phyloP scores from a whole-genome alignment of 2,329 filamentous ascomycete genomes.

The Dactylellina drechsleri region DNA sequence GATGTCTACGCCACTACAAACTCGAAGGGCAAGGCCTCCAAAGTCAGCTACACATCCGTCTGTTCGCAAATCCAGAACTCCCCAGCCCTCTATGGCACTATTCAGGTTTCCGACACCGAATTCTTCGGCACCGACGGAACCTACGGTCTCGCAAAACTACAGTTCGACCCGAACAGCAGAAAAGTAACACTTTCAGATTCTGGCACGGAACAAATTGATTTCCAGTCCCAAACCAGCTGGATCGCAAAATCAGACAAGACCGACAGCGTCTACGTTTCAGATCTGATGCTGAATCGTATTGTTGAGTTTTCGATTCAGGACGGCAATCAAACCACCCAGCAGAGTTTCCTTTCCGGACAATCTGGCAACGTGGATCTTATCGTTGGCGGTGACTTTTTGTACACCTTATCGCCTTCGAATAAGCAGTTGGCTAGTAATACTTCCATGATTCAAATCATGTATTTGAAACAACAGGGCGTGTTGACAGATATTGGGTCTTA shows the following conservation, averaged over 20 bases:
- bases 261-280: conserved; percentile 69
- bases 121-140: conserved; percentile 70
- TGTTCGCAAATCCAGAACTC: conserved; percentile 64
- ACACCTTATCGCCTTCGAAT: conserved; percentile 64
- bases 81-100: conserved; percentile 69
- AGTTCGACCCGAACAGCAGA: conserved; percentile 61
- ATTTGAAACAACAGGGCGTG: conserved; percentile 22
- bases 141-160: conserved; percentile 68
- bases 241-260: conserved; percentile 65
- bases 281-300: conserved; percentile 67
- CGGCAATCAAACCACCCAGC: conserved; percentile 62
- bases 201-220: conserved; percentile 63
- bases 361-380: conserved; percentile 69
- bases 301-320: conserved; percentile 68
- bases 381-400: conserved; percentile 68
- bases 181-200: conserved; percentile 60
- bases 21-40: conserved; percentile 3
- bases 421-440: conserved; percentile 14
- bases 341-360: conserved; percentile 62
- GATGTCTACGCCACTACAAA: conserved; percentile 42
- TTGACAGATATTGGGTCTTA: conserved; percentile 32
- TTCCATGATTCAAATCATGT: conserved; percentile 47
- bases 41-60: conserved; percentile 18
- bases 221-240: conserved; percentile 71
- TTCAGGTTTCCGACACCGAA: conserved; percentile 63